phyloP scores from a whole-genome alignment of 1,284 basidiomycete genomes.

The Ganoderma sinense region DNA sequence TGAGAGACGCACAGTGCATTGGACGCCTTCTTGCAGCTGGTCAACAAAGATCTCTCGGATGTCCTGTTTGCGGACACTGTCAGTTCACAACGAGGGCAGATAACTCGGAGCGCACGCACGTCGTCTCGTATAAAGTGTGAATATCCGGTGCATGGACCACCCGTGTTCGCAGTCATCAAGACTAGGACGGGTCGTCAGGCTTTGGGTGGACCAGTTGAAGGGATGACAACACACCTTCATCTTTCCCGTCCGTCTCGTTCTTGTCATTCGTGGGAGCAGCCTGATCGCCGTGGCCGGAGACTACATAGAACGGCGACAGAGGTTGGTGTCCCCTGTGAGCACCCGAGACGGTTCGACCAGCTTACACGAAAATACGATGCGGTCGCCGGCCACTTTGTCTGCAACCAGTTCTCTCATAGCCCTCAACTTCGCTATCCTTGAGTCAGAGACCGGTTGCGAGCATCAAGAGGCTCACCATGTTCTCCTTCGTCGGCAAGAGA shows the following conservation, averaged over 20 bases:
- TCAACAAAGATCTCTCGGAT: background rate
- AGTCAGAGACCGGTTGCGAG: background rate
- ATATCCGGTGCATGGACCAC: background rate
- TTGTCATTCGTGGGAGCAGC: conserved; percentile 10
- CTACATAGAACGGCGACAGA: conserved; percentile 13
- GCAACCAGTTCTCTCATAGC: conserved; percentile 31
- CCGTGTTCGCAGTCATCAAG: background rate
- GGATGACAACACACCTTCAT: conserved; percentile 29
- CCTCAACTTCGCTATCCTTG: conserved; percentile 13
- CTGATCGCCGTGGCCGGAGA: conserved; percentile 36
- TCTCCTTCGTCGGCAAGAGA: conserved; percentile 26
- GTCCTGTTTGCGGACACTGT: background rate
- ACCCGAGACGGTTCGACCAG: background rate
- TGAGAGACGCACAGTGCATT: background rate
- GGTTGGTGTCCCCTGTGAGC: background rate
- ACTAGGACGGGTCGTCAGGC: background rate
- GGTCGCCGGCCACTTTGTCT: conserved; percentile 28
- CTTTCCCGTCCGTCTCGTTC: conserved; percentile 31
- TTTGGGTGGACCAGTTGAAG: background rate
- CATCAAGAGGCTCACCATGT: conserved; percentile 24
- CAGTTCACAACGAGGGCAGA: background rate
- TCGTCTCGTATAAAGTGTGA: background rate
- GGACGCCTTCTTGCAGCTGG: background rate
- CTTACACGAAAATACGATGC: conserved; percentile 36
- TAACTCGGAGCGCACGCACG: background rate